Conservation (phyloP, 2,329 filamentous ascomycete genomes). For the Fusarium musae region DNA sequence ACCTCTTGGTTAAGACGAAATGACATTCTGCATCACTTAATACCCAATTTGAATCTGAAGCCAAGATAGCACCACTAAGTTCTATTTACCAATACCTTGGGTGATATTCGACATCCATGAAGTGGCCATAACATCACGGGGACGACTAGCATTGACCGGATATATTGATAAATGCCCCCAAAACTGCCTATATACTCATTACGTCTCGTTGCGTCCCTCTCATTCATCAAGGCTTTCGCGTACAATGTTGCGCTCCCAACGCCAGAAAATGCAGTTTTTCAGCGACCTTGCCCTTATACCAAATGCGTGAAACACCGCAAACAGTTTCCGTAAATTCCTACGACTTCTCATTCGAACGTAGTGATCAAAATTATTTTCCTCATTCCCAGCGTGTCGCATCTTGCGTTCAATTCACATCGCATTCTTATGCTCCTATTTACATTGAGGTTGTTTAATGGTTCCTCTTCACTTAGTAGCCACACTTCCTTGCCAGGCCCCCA, state of each 20-base stretch:
- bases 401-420: background rate
- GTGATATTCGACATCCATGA: background rate
- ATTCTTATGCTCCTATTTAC: background rate
- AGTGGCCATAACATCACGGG: background rate
- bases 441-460: background rate
- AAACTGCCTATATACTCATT: constrained; percentile 21
- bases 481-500: background rate
- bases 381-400: background rate
- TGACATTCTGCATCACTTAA: background rate
- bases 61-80: no score
- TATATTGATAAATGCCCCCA: constrained; percentile 24
- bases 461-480: background rate
- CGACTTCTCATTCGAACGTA: background rate
- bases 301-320: constrained; percentile 4
- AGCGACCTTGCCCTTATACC: constrained; percentile 10
- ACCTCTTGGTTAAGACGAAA: background rate
- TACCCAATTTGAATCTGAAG: background rate
- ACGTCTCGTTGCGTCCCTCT: constrained; percentile 4
- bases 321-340: constrained; percentile 4
- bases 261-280: constrained; percentile 32
- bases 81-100: background rate
- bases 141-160: background rate
- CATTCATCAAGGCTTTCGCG: background rate
- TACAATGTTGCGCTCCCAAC: constrained; percentile 16
- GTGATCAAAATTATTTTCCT: background rate